Conservation (phyloP, 257 asterid species). For the Penstemon barbatus region DNA sequence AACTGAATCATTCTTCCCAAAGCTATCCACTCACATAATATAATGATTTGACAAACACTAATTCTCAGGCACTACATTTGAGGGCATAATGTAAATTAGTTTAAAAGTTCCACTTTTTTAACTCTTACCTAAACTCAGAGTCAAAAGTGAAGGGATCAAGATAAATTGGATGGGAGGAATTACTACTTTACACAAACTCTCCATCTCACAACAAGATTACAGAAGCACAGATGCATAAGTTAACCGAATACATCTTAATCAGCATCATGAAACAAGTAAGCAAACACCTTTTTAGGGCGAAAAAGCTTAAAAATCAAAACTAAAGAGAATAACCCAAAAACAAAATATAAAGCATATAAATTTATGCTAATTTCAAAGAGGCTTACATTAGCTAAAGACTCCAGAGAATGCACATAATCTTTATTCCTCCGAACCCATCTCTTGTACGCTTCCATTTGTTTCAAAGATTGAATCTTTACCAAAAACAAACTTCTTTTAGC, state of each 20-base stretch:
- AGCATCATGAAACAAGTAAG: neutral
- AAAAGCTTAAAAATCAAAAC: neutral
- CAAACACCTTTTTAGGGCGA: neutral
- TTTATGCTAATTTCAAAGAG: slow-evolving; percentile 17
- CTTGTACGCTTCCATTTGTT: slow-evolving; percentile 86
- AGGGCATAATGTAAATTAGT: too few species aligned
- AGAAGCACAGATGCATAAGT: neutral
- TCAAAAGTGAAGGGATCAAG: neutral
- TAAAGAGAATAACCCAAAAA: neutral
- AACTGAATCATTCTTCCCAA: too few species aligned
- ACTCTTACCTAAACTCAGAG: neutral
- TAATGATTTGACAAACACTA: too few species aligned
- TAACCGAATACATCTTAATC: neutral
- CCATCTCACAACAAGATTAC: neutral
- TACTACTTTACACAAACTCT: neutral
- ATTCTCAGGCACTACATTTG: too few species aligned
- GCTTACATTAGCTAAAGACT: slow-evolving; percentile 87
- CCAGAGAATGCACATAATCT: slow-evolving; percentile 81
- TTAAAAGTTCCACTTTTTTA: too few species aligned
- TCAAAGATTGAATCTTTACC: slow-evolving; percentile 27
- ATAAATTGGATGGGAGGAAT: neutral
- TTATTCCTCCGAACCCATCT: slow-evolving; percentile 83
- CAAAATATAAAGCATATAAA: neutral
- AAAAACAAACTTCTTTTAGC: slow-evolving; percentile 6
- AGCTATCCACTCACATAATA: too few species aligned